Conservation (phyloP, 176 grass and related monocot species). For the Zoysia japonica region DNA sequence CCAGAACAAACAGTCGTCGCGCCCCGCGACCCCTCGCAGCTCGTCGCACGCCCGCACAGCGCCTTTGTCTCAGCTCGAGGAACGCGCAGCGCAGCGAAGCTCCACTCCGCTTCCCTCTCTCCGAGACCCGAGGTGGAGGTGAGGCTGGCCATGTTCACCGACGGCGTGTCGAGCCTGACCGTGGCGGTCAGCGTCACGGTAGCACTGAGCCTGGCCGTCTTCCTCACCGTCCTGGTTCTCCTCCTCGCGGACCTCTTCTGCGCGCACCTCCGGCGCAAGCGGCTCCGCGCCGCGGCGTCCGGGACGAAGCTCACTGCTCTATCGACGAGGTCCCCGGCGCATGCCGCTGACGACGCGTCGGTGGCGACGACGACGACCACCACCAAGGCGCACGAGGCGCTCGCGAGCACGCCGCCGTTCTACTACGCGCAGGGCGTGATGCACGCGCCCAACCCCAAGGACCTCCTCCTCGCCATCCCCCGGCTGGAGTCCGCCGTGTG, state of each 20-base stretch:
- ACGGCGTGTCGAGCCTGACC: slow-evolving; percentile 50
- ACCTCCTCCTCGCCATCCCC: slow-evolving; percentile 56
- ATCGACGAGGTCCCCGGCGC: neutral
- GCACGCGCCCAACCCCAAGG: slow-evolving; percentile 44
- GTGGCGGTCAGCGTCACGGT: slow-evolving; percentile 49
- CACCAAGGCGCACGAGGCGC: slow-evolving; percentile 23
- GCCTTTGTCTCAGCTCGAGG: neutral
- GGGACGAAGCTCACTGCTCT: slow-evolving; percentile 9
- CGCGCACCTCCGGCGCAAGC: slow-evolving; percentile 43
- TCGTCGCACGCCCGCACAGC: neutral
- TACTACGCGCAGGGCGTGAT: slow-evolving; percentile 65
- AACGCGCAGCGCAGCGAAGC: too few species aligned
- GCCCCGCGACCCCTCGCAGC: neutral
- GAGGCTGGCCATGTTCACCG: slow-evolving; percentile 41
- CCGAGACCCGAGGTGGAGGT: neutral
- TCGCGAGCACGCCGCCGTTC: slow-evolving; percentile 51
- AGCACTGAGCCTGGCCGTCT: slow-evolving; percentile 49
- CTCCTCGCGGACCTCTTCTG: slow-evolving; percentile 62
- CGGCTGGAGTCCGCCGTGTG: slow-evolving; percentile 56
- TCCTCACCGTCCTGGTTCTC: slow-evolving; percentile 55
- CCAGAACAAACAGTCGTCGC: slow-evolving; percentile 10
- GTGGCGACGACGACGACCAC: slow-evolving; percentile 26
- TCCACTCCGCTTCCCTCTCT: neutral
- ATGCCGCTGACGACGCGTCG: neutral
- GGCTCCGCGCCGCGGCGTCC: slow-evolving; percentile 15